A percentile compares a stretch with the other conserved stretches of the same genome.
These are phyloP conservation scores for Phytophthora pseudosyringae DNA, from an alignment of 352 stramenopile genomes.

Conservation along the genomic window DNA sequence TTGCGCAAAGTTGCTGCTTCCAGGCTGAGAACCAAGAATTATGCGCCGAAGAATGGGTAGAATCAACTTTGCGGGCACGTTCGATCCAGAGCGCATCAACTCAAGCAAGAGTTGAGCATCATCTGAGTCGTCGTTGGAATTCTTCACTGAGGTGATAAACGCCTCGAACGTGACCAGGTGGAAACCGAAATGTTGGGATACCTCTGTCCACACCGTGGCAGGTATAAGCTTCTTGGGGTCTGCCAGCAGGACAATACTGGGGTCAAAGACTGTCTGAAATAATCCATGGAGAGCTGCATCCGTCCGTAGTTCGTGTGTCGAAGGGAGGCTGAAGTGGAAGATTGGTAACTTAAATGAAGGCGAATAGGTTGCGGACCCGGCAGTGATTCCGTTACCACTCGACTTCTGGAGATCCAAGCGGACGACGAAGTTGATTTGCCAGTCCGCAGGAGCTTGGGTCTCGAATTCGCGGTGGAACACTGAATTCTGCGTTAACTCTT, in stretches of 20 bases:
- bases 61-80: conserved; percentile 31
- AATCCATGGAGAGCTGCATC: conserved; percentile 23
- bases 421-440: conserved; percentile 35
- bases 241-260: conserved; percentile 36
- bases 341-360: conserved; percentile 19
- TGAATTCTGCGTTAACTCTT: conserved; percentile 22
- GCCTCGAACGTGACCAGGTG: conserved; percentile 36
- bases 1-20: conserved; percentile 16
- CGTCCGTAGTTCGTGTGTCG: background rate
- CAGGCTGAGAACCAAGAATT: conserved; percentile 23
- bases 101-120: conserved; percentile 34
- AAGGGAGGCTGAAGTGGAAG: conserved; percentile 13
- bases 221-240: conserved; percentile 27
- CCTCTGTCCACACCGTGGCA: conserved; percentile 1
- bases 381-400: background rate
- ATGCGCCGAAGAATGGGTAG: conserved; percentile 34
- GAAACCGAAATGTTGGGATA: conserved; percentile 36
- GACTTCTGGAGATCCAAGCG: conserved; percentile 12
- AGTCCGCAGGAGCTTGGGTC: conserved; percentile 15
- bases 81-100: conserved; percentile 36
- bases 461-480: conserved; percentile 27
- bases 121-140: conserved; percentile 20
- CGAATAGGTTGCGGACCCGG: background rate
- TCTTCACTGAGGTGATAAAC: conserved; percentile 29
- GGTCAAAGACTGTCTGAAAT: conserved; percentile 44